Base-by-base conservation (phyloP, 179 eudicot genomes). In the Actinidia arguta region DNA sequence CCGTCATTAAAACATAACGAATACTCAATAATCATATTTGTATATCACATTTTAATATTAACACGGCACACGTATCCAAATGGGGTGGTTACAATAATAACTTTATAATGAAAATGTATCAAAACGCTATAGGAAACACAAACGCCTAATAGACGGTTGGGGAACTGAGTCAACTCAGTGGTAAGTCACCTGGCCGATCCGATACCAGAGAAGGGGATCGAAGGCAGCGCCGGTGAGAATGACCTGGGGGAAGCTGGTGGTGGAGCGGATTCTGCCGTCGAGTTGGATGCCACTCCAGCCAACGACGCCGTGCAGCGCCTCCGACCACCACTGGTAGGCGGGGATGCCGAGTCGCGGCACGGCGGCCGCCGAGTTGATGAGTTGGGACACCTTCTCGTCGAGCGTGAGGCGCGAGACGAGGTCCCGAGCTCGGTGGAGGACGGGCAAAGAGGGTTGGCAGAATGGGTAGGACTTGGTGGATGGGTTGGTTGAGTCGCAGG, bases 271-370 rank as follows among this genome's bases (percentile, higher is more conserved):
- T 0, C 54, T 59, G 9, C 91, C 93, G 5, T 47, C 77, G 5
- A 92, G 91, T 76, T 16, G 31, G 8, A 91, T 48, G 6, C 95
- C 95, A 3, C 13, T 3, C 12, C 95, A 62, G 6, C 70, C 55
- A 39, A 78, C 97, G 11, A 96, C 90, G 17, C 99, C 98, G 91
- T 96, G 99, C 71, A 96, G 83, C 0, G 96, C 97, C 80, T 96
- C 99, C 5, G 97, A 93, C 99, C 99, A 96, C 99, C 99, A 96
- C 86, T 96, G 75, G 82, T 92, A 96, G 0, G 92, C 91, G 27
- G 99, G 92, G 50, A 96, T 62, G 39, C 96, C 94, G 5, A 96
- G 96, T 20, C 97, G 88, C 0, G 97, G 90, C 13, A 96, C 91
- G 14, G 73, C 94, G 0, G 96, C 79, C 0, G 98, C 94, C 0